Evolutionary conservation across 441 rosid genomes (phyloP).

Genomic region (Bocquillonia castaneifolia): DNA sequence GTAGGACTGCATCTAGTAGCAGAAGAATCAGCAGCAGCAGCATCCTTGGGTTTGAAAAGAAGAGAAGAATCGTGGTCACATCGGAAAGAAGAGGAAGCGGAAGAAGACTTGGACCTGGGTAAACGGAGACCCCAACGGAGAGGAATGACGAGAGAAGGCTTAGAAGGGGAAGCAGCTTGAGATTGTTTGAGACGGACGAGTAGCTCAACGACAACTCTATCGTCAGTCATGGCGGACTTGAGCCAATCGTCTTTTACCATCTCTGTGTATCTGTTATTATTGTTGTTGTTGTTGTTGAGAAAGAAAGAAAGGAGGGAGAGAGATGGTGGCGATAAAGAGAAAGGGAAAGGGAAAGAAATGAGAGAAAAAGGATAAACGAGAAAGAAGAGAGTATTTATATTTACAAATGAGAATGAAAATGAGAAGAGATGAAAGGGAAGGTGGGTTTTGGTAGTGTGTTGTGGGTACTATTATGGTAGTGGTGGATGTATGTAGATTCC

Average conservation of each 20-base stretch:
- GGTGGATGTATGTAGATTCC: conserved; percentile 36
- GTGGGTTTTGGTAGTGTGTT: conserved; percentile 1
- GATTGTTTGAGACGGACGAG: conserved; percentile 60
- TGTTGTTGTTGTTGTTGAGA: conserved; percentile 3
- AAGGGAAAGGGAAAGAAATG: background rate
- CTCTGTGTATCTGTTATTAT: conserved; percentile 8
- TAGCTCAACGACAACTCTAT: conserved; percentile 66
- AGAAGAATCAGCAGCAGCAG: conserved; percentile 51
- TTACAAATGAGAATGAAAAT: too few species aligned
- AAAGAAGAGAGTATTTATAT: conserved; percentile 22
- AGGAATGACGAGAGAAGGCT: conserved; percentile 24
- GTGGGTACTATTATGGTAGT: conserved; percentile 15
- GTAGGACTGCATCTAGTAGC: conserved; percentile 72
- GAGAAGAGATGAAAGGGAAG: too few species aligned
- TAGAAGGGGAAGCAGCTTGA: conserved; percentile 23
- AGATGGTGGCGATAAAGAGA: background rate
- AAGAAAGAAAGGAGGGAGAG: background rate
- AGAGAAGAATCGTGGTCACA: conserved; percentile 21
- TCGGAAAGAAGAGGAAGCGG: conserved; percentile 24
- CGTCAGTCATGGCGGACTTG: conserved; percentile 67
- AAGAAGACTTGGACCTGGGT: conserved; percentile 44
- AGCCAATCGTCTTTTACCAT: conserved; percentile 65
- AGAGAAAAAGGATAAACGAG: conserved; percentile 14
- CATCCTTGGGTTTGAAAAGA: conserved; percentile 34
- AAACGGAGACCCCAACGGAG: conserved; percentile 71